Evolutionary conservation across 2,329 filamentous ascomycete genomes (phyloP), one percentile per base, ranked within the genome.

Genomic region (Phaeoacremonium minimum): DNA sequence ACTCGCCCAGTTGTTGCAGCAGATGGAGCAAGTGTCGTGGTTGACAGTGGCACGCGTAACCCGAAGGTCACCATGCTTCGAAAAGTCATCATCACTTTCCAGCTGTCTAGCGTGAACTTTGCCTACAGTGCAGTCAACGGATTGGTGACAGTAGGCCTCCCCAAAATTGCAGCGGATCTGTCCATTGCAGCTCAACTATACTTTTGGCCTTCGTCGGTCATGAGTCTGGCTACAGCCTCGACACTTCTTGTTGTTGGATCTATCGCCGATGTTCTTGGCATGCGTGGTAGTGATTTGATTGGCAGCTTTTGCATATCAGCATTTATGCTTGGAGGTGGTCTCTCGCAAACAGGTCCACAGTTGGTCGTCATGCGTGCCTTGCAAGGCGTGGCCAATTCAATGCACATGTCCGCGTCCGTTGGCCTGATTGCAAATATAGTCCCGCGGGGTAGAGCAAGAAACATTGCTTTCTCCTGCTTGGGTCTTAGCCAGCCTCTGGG

Each of bases 401-500:
- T 67, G 33, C 54, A 58, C 31, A 45, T 64, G 2, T 50, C 65
- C 1, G 55, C 57, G 4, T 58, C 57, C 0, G 52, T 68, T 1
- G 46, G 54, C 6, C 52, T 67, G 8, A 43, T 68, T 7, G 52
- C 59, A 0, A 45, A 48, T 14, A 49, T 46, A 6, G 18, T 67
- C 5, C 46, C 52, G 0, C 42, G 44, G 1, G 63, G 65, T 0
- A 41, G 55, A 8, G 45, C 45, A 1, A 55, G 67, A 2, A 70
- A 69, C 35, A 35, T 69, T 3, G 63, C 51, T 0, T 69, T 71
- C 42, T 52, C 64, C 0, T 67, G 61, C 37, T 39, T 72, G 6
- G 69, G 72, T 0, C 47, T 71, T 15, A 64, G 62, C 28, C 63
- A 68, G 37, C 64, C 69, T 0, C 48, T 75, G 0, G 73, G 72